phyloP scores from a whole-genome alignment of 169 alveolate genomes.

The Ichthyophthirius multifiliis region DNA sequence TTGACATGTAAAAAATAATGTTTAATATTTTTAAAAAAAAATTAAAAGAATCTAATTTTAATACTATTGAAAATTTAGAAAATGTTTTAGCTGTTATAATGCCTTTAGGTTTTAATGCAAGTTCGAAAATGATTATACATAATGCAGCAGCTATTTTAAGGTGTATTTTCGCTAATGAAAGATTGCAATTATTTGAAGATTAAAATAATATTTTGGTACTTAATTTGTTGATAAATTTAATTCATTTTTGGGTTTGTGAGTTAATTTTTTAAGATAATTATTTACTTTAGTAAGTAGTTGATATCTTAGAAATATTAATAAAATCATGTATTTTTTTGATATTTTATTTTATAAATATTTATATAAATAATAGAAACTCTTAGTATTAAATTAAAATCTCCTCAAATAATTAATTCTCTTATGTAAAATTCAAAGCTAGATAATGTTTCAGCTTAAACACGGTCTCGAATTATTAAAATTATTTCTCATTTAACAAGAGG shows the following conservation, averaged over 20 bases:
- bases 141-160: constrained; percentile 46
- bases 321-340: constrained; percentile 15
- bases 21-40: not conserved
- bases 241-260: constrained; percentile 67
- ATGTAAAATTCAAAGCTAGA: constrained; percentile 41
- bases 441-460: constrained; percentile 26
- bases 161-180: constrained; percentile 40
- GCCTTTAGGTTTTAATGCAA: constrained; percentile 59
- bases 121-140: constrained; percentile 44
- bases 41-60: constrained; percentile 15
- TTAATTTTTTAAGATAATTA: constrained; percentile 50
- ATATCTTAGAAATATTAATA: constrained; percentile 49
- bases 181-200: constrained; percentile 53
- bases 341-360: not conserved
- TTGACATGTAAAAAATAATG: constrained; percentile 33
- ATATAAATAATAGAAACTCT: not conserved
- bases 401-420: constrained; percentile 11
- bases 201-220: constrained; percentile 35
- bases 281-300: constrained; percentile 47
- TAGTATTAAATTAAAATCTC: constrained; percentile 10
- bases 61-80: constrained; percentile 30
- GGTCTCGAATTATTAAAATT: constrained; percentile 42
- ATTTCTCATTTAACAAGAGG: constrained; percentile 35
- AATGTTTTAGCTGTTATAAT: constrained; percentile 42
- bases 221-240: constrained; percentile 40